Conservation (phyloP, 768 basidiomycete species). For the Lentinula boryana region DNA sequence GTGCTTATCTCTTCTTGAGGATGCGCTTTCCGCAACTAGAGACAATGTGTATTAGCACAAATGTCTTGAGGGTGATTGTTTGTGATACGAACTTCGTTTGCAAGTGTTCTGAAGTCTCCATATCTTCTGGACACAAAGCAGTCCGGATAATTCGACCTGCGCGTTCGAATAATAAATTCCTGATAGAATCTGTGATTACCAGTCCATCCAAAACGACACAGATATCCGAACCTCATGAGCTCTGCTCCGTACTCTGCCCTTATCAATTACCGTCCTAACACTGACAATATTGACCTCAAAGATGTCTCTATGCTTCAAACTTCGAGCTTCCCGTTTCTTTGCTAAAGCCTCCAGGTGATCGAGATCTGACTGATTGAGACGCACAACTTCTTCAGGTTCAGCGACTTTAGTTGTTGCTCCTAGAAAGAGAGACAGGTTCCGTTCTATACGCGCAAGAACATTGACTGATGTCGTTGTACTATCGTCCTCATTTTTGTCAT, state of each 20-base stretch:
- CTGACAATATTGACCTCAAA: constrained; percentile 93
- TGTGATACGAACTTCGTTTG: constrained; percentile 57
- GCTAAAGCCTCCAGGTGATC: constrained; percentile 71
- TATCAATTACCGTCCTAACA: constrained; percentile 78
- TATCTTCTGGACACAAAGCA: constrained; percentile 89
- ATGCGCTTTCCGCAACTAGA: constrained; percentile 79
- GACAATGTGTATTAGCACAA: constrained; percentile 12
- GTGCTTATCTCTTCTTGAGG: constrained; percentile 74
- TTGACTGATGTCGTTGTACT: constrained; percentile 61
- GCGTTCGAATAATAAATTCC: constrained; percentile 95
- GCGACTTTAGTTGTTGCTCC: constrained; percentile 76
- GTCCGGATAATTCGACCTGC: constrained; percentile 64
- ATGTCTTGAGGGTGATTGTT: background rate
- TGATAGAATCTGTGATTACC: constrained; percentile 23
- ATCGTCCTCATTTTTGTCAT: constrained; percentile 44
- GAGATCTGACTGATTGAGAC: constrained; percentile 81
- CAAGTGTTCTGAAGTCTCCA: constrained; percentile 90
- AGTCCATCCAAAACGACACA: constrained; percentile 3
- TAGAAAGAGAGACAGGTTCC: constrained; percentile 78
- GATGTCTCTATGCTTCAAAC: constrained; percentile 38
- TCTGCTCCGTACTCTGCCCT: constrained; percentile 78
- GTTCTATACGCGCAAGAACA: constrained; percentile 73
- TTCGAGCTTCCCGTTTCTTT: constrained; percentile 50
- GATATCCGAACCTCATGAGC: constrained; percentile 72
- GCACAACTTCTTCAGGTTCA: constrained; percentile 85